A percentile compares a stretch with the other conserved stretches of the same genome.
Conservation (phyloP, 495 filamentous ascomycete species). For the Xylaria flabelliformis region DNA sequence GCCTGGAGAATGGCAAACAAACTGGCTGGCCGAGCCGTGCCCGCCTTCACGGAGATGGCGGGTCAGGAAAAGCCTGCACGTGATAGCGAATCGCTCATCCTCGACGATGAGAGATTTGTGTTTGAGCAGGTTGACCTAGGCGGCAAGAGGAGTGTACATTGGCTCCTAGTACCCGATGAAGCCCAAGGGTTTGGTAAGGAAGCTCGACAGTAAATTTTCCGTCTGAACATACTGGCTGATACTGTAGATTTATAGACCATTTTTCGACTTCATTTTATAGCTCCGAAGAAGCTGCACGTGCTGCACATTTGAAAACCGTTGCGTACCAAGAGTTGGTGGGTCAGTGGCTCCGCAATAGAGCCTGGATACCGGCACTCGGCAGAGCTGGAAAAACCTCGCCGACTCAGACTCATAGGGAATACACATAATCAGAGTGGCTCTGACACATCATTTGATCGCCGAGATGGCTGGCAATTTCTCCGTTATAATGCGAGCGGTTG, state of each 20-base stretch:
- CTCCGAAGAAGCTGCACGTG: neutral
- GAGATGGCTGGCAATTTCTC: neutral
- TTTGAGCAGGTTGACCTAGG: constrained; percentile 31
- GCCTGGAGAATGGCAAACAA: constrained; percentile 45
- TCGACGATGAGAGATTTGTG: constrained; percentile 40
- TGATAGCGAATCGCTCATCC: constrained; percentile 33
- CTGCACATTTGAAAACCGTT: constrained; percentile 31
- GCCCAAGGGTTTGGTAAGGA: constrained; percentile 19
- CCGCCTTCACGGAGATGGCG: constrained; percentile 33
- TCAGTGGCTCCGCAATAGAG: constrained; percentile 42
- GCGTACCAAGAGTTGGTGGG: constrained; percentile 40
- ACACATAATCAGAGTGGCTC: neutral
- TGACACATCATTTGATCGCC: neutral
- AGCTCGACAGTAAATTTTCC: neutral
- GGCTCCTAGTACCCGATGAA: constrained; percentile 50
- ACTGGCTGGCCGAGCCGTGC: constrained; percentile 38
- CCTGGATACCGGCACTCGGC: constrained; percentile 33
- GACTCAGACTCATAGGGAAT: neutral
- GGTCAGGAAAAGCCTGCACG: constrained; percentile 31
- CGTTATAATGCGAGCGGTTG: neutral
- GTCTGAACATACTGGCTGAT: neutral
- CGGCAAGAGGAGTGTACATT: constrained; percentile 31
- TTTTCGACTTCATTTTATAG: neutral
- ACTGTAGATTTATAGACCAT: neutral
- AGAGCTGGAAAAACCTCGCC: neutral